These are phyloP conservation scores for Chamaenerion angustifolium DNA, from an alignment of 345 rosid genomes.

Conservation along the genomic window DNA sequence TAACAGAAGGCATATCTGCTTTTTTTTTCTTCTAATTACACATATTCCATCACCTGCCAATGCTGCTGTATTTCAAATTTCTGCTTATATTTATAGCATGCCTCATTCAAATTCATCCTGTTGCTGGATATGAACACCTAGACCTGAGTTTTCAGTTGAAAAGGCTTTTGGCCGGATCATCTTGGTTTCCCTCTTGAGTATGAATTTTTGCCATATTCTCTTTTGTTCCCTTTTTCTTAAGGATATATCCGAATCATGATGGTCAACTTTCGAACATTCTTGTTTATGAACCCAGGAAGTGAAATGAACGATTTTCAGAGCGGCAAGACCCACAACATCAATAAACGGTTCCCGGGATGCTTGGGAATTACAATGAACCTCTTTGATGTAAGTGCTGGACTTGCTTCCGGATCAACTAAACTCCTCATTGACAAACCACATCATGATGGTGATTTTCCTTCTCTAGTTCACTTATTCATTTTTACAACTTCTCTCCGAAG, in stretches of 20 bases:
- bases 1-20: constrained; percentile 5
- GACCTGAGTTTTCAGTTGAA: too few species aligned
- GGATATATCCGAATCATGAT: too few species aligned
- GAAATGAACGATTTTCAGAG: constrained; percentile 47
- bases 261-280: not conserved
- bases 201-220: too few species aligned
- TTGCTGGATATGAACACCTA: too few species aligned
- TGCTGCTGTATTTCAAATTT: too few species aligned
- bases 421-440: constrained; percentile 40
- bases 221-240: too few species aligned
- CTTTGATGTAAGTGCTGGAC: constrained; percentile 49
- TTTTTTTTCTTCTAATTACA: constrained; percentile 1
- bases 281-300: constrained; percentile 18
- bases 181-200: too few species aligned
- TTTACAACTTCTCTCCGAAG: not conserved
- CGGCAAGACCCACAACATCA: constrained; percentile 32
- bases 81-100: too few species aligned
- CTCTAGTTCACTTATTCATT: not conserved
- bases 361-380: constrained; percentile 46
- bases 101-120: too few species aligned
- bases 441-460: constrained; percentile 33
- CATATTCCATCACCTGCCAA: constrained; percentile 6
- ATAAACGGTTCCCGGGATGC: constrained; percentile 58
- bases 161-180: too few species aligned
- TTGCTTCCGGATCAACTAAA: constrained; percentile 19